A percentile compares a stretch with the other conserved stretches of the same genome.
These are phyloP conservation scores for Trichoderma virens DNA, from an alignment of 495 filamentous ascomycete genomes.

Conservation along the genomic window DNA sequence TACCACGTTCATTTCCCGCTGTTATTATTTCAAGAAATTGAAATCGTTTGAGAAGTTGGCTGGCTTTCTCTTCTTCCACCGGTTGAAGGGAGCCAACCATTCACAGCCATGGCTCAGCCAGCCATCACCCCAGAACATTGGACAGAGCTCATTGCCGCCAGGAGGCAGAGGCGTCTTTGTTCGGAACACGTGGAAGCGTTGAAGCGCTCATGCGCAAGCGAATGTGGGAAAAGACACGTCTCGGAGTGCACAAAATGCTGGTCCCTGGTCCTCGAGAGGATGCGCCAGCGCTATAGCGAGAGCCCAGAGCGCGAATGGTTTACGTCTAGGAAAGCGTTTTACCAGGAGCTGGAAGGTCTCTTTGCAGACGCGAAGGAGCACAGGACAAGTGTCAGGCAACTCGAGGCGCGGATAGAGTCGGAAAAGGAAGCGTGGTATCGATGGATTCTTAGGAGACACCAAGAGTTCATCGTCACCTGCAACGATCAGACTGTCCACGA, in stretches of 20 bases:
- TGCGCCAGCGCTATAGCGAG: conserved; percentile 16
- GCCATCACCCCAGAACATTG: conserved; percentile 18
- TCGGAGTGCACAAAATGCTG: conserved; percentile 30
- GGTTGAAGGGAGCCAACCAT: background rate
- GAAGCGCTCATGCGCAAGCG: conserved; percentile 20
- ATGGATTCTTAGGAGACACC: conserved; percentile 17
- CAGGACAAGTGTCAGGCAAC: conserved; percentile 25
- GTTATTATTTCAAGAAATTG: too few relatives aligned
- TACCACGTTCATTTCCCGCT: too few relatives aligned
- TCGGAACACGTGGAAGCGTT: conserved; percentile 20
- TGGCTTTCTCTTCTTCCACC: background rate
- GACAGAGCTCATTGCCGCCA: conserved; percentile 27
- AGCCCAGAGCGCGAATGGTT: conserved; percentile 32
- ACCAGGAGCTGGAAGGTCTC: conserved; percentile 31
- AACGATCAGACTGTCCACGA: conserved; percentile 18
- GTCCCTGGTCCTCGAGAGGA: conserved; percentile 27
- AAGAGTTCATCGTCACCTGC: conserved; percentile 10
- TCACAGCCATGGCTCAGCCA: conserved; percentile 6
- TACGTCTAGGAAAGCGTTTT: conserved; percentile 28
- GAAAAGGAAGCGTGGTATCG: conserved; percentile 37
- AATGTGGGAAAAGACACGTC: conserved; percentile 22
- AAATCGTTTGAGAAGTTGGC: background rate
- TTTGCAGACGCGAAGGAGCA: conserved; percentile 30
- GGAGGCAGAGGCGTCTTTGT: conserved; percentile 22
- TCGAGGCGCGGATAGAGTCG: conserved; percentile 34